Base-by-base conservation (phyloP, 768 basidiomycete species). In the Calocera viscosa region DNA sequence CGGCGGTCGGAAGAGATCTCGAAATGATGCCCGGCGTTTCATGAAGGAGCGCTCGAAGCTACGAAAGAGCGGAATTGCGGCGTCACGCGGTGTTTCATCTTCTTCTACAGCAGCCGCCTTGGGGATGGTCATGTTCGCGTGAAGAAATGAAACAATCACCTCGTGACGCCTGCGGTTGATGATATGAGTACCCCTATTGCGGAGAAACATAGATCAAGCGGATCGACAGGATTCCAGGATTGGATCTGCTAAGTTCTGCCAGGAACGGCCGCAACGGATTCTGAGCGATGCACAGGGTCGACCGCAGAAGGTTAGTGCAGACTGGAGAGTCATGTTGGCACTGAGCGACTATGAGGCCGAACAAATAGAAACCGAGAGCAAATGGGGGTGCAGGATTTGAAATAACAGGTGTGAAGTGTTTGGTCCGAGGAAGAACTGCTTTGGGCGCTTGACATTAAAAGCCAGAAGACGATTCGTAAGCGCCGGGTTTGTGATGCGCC, bases 401-500 rank as follows among this genome's bases (percentile, higher is more conserved):
- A 19, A 17, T 5, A 19, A 24, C 43, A 5, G 19, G 43, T 17
- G 43, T 38, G 19, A 19, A 47, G 24, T 47, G 19, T 47, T 24
- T 17, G 24, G 43, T 47, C 24, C 43, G 19, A 47, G 16, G 35
- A 47, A 47, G 43, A 24, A 47, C 43, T 24, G 43, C 43, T 19
- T 19, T 47, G 43, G 22, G 53, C 53, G 26, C 53, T 60, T 28
- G 30, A 30, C 24, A 32, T 11, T 8, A 26, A 26, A 22, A 16
- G 10, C 16, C 30, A 32, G 30, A 28, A 60, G 5, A 60, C 5
- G 30, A 26, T 26, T 60, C 14, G 43, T 47, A 47, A 47, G 53
- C 53, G 53, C 53, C 30, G 53, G 53, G 26, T 60, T 60, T 26
- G 10, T 60, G 53, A 60, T 60, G 53, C 53, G 53, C 53, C 53